Evolutionary conservation across 2,329 filamentous ascomycete species (phyloP), one percentile per base, ranked within the genome.

Genomic region (Escovopsis weberi): DNA sequence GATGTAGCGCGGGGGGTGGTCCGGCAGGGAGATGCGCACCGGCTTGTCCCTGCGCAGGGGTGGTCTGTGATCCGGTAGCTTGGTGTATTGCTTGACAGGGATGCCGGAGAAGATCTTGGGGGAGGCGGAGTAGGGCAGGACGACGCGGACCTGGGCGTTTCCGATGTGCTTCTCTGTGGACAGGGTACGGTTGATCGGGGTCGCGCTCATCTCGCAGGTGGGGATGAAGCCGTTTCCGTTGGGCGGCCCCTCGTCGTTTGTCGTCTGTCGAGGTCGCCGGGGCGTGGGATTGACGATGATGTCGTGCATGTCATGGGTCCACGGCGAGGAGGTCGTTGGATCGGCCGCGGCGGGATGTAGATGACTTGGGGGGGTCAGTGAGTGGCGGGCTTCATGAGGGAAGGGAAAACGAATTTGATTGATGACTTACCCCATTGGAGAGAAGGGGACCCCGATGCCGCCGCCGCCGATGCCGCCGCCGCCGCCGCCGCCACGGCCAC

Each of bases 271-370:
- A 44, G 65, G 63, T 39, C 61, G 64, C 44, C 62, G 53, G 52
- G 48, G 58, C 56, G 48, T 53, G 32, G 70, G 67, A 48, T 72
- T 66, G 48, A 64, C 64, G n/a, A 79, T 67, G 10, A 63, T 72
- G 50, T 94, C 85, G 62, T 96, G 91, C 64, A 96, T 85, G 60
- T 98, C 91, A 60, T 98, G 91, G 50, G 85, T 78, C 91, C 91
- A 96, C 37, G 76, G 82, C 18, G 76, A 78, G 58, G 78, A 84
- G 23, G 78, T 81, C 12, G 79, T 75, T 45, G 75, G 77, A 54
- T 82, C 76, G 32, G 67, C 59, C 33, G 67, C 59, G 8, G 67
- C 58, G 45, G 65, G 66, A 45, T 70, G 66, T 47, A 62, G 51
- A 50, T 62, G 59, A 43, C 60, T 65, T 40, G 37, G 23, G 23